Percentiles rank a stretch among this genome's conserved stretches.
Conservation (phyloP, 805 yeast species). For the Metschnikowia kofuensis region DNA sequence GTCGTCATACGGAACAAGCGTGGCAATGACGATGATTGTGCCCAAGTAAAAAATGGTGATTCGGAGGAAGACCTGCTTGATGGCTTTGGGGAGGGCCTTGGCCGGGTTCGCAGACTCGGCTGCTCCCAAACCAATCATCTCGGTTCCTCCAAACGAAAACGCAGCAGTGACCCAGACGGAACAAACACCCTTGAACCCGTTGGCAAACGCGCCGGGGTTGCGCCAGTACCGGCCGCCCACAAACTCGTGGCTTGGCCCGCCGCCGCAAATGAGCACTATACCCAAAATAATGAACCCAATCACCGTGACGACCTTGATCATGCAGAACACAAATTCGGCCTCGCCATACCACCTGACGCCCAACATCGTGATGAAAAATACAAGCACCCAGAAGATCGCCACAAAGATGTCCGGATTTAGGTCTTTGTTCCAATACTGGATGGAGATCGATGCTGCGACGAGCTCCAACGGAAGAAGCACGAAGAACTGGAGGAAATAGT, state of each 20-base stretch:
- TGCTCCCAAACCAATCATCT: constrained; percentile 39
- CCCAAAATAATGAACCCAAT: constrained; percentile 57
- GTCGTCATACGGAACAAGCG: constrained; percentile 36
- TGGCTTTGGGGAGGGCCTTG: constrained; percentile 39
- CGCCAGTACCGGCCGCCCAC: constrained; percentile 40
- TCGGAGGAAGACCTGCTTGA: constrained; percentile 43
- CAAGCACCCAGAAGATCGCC: constrained; percentile 51
- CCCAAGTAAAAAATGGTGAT: constrained; percentile 39
- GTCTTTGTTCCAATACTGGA: constrained; percentile 49
- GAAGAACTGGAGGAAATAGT: constrained; percentile 52
- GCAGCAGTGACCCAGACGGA: constrained; percentile 41
- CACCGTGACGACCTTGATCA: constrained; percentile 61
- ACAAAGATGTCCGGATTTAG: constrained; percentile 58
- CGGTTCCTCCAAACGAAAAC: constrained; percentile 43
- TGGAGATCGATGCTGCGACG: constrained; percentile 58
- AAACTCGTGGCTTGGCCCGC: constrained; percentile 34
- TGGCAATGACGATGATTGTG: constrained; percentile 38
- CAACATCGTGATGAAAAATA: constrained; percentile 26
- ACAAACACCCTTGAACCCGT: constrained; percentile 38
- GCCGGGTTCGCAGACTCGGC: constrained; percentile 38
- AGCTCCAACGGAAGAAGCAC: constrained; percentile 65
- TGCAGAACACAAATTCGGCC: constrained; percentile 62
- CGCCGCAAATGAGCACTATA: constrained; percentile 53
- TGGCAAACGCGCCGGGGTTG: constrained; percentile 35
- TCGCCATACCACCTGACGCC: constrained; percentile 40